Conservation (phyloP, 169 alveolate species). For the Haemoproteus tartakovskyi region DNA sequence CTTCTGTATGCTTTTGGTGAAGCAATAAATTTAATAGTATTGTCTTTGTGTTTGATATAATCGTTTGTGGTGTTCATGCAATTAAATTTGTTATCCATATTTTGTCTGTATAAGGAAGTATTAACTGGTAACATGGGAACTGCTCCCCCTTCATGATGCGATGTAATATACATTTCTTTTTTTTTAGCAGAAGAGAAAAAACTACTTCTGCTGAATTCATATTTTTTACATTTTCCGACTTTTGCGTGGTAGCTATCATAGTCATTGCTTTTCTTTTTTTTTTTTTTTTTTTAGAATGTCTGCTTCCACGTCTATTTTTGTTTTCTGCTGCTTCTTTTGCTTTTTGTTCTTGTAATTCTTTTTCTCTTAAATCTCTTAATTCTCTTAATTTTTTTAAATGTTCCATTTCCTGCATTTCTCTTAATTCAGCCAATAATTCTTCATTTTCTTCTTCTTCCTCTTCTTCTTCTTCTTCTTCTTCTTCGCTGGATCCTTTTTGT, state of each 20-base stretch:
- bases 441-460: constrained; percentile 1
- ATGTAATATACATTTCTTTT: constrained; percentile 56
- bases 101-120: constrained; percentile 54
- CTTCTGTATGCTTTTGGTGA: constrained; percentile 59
- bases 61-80: constrained; percentile 58
- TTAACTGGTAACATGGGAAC: constrained; percentile 60
- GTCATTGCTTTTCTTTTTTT: neutral
- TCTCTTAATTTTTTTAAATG: too few relatives aligned
- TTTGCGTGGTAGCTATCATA: neutral
- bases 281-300: neutral
- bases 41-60: constrained; percentile 60
- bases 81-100: constrained; percentile 56
- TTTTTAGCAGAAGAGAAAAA: too few relatives aligned
- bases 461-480: neutral
- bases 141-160: too few relatives aligned
- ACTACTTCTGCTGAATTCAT: too few relatives aligned
- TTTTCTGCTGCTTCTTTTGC: neutral
- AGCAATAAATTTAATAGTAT: constrained; percentile 61
- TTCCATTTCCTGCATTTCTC: too few relatives aligned
- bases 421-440: too few relatives aligned
- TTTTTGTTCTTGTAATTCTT: too few relatives aligned
- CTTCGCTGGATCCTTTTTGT: constrained; percentile 32
- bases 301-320: neutral
- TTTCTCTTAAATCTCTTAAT: too few relatives aligned
- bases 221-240: constrained; percentile 7